Base-by-base conservation (phyloP, 805 yeast genomes). In the Lachancea quebecensis region DNA sequence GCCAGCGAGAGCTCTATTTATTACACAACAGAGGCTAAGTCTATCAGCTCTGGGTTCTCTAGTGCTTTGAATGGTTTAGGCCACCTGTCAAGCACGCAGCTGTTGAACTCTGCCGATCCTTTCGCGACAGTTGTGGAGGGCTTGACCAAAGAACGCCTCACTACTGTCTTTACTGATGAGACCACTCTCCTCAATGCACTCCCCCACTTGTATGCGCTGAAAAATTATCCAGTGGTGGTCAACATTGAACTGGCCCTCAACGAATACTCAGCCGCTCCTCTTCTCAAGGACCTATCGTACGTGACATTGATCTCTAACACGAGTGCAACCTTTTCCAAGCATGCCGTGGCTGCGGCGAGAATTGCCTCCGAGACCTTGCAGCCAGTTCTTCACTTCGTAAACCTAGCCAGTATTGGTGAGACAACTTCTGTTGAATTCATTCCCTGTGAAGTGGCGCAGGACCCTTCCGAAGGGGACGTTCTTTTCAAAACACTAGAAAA, bases 351-450 rank as follows among this genome's bases (percentile, higher is more conserved):
- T 21, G 78, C 95, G 2, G 76, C 79, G 54, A 66, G 78, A 38
- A 62, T 81, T 34, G 76, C 90, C 7, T 62, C 69, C 31, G 66
- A 67, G 45, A 62, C 74, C 30, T 50, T 64, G 5, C 70, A 67
- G 41, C 77, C 93, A 1, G 87, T 85, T 4, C 71, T 89, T 48
- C 95, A 89, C 66, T 85, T 89, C 60, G 82, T 75, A 59, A 52
- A 59, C 37, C 52, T 46, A 18, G 34, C 42, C 15, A 42, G 46
- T 18, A 17, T 10, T 3, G 16, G 29, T 5, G 21, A 42, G 18
- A 30, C 40, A 2, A 31, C 35, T 10, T 35, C 47, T 8, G 32
- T 46, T 21, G 43, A 46, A 14, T 11, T 36, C 7, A 36, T 43
- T 12, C 47, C 48, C 38, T 35, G n/a, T 33, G 35, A 32, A 15